These are phyloP conservation scores for Casuarina glauca DNA, from an alignment of 306 rosid genomes.

Conservation along the genomic window DNA sequence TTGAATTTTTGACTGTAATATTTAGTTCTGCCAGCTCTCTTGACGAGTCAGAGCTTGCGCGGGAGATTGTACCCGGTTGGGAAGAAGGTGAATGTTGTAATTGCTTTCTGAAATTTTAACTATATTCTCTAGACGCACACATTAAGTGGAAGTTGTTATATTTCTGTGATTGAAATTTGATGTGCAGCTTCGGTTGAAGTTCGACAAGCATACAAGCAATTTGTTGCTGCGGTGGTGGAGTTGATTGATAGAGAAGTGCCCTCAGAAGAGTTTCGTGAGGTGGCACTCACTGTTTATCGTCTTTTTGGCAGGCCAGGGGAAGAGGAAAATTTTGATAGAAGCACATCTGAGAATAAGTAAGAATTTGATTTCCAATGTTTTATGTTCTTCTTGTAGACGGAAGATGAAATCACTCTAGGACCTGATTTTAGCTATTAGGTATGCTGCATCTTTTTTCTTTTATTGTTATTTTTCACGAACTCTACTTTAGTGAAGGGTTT, in stretches of 20 bases:
- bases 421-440: not conserved
- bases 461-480: not conserved
- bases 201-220: conserved; percentile 61
- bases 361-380: conserved; percentile 17
- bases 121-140: not conserved
- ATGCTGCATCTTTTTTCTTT: not conserved
- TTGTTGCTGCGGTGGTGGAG: conserved; percentile 74
- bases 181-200: conserved; percentile 47
- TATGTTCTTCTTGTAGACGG: not conserved
- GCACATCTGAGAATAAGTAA: conserved; percentile 49
- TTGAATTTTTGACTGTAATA: not conserved
- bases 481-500: not conserved
- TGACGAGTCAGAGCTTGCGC: conserved; percentile 52
- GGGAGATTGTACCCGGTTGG: conserved; percentile 50
- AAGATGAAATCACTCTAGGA: conserved; percentile 10
- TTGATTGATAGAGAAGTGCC: conserved; percentile 82
- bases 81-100: conserved; percentile 43
- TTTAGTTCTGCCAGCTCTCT: conserved; percentile 38
- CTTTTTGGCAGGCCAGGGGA: conserved; percentile 36
- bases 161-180: conserved; percentile 12
- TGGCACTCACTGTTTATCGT: conserved; percentile 47
- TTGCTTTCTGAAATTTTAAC: not conserved
- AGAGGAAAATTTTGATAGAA: conserved; percentile 28
- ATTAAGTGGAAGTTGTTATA: not conserved
- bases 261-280: conserved; percentile 80